Base-by-base conservation (phyloP, 345 rosid species). In the Noccaea caerulescens region DNA sequence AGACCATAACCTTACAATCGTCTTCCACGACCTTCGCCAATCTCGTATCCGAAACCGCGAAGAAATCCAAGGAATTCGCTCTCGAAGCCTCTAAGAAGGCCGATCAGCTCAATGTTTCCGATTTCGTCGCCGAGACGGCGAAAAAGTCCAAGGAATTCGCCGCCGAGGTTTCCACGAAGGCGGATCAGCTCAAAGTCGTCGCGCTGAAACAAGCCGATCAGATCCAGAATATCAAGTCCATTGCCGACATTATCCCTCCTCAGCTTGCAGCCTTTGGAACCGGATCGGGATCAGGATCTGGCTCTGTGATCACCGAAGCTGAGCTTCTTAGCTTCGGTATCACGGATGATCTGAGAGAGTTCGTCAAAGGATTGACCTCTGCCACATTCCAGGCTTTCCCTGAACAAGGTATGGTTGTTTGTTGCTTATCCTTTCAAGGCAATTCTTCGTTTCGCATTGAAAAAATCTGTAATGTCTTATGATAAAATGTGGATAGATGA, bases 81-180 rank as follows among this genome's bases (percentile, higher is more conserved):
- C 62, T 86, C 11, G 98, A 93, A 71, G 98, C 98, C 16, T 86
- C 98, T 49, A 91, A 87, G 84, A 91, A 91, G 51, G 97, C 97
- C 75, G 97, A 93, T 80, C 93, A 84, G 83, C 62, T 93, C 75
- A 91, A 82, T 63, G 75, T 76, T 76, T 89, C 91, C 47, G 96
- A 93, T 60, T 81, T 91, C 32, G 90, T 93, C 10, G 83, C 96
- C 51, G 97, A 88, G 59, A 93, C 98, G 37, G 86, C 98, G 33
- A 91, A 87, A 69, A 91, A 79, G 55, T 93, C 98, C 5, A 89
- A 87, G 58, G 94, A 91, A 54, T 80, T 93, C 50, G 94, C 97
- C 4, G 69, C 86, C 0, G 98, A 93, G 75, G 98, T 94, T 32
- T 84, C 98, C 25, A 90, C 85, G 80, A 90, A 90, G 58, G 98